phyloP scores from a whole-genome alignment of 129 eudicot species.

The Lactuca sativa region DNA sequence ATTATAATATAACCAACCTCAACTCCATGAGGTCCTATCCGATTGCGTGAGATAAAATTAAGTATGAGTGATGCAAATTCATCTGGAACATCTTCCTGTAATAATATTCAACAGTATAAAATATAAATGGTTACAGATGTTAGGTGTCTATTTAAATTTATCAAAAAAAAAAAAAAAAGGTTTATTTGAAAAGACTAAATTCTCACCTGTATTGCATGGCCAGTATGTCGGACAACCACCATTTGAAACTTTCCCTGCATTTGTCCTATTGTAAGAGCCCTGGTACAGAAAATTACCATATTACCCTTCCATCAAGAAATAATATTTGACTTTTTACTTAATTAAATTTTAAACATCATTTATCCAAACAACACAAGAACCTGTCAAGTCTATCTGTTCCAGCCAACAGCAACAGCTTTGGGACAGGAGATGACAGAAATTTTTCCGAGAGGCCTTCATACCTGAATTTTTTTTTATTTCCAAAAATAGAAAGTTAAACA shows the following conservation, averaged over 20 bases:
- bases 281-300: conserved; percentile 31
- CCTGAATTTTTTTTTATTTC: conserved; percentile 40
- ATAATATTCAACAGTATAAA: conserved; percentile 20
- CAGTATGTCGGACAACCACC: conserved; percentile 95
- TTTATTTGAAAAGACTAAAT: neutral
- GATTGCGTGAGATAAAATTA: conserved; percentile 75
- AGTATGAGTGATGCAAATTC: conserved; percentile 77
- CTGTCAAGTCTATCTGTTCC: conserved; percentile 98
- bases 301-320: neutral
- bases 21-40: conserved; percentile 83
- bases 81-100: conserved; percentile 96
- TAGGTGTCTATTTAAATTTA: neutral
- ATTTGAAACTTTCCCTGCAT: conserved; percentile 99
- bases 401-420: conserved; percentile 89
- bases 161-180: neutral
- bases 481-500: neutral
- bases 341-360: no score
- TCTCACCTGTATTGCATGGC: conserved; percentile 95
- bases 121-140: conserved; percentile 6
- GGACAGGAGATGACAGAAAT: conserved; percentile 74
- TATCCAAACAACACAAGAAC: conserved; percentile 25
- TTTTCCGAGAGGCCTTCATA: conserved; percentile 97
- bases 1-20: conserved; percentile 61
- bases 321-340: neutral
- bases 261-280: conserved; percentile 97